Base-by-base conservation (phyloP, 2,329 filamentous ascomycete species). In the Macroventuria anomochaeta region DNA sequence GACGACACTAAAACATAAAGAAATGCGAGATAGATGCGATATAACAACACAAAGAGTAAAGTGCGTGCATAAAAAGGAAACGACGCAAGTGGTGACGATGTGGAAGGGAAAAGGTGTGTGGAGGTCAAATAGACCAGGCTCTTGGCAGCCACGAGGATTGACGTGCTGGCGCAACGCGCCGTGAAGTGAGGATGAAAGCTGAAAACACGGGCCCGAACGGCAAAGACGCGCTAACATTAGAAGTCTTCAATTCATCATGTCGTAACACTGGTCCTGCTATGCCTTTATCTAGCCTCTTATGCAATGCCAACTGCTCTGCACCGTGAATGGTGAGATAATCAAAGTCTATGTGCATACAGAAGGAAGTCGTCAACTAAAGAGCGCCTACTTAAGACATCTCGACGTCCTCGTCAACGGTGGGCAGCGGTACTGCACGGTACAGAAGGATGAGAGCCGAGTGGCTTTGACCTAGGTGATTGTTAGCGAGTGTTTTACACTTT, bases 391-490 rank as follows among this genome's bases (percentile, higher is more conserved):
- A 71, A 40, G 67, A 57, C 64, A 73, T 72, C 53, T 62, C 65
- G 12, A 72, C 70, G 34, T 75, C 73, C 55, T 76, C 85, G 25
- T 77, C 85, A 25, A 83, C 78, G 7, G 77, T 77, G 7, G 88
- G 87, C 55, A 93, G 78, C 23, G 87, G 83, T 54, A 93, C 87
- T 7, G 90, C 88, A 62, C 84, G 84, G 77, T 95, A 95, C 21
- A 95, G 81, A 34, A 93, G 78, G 58, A 95, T 91, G 40, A 95
- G 82, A 23, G 90, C 90, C 43, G 89, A 92, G 75, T 95, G 90
- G 47, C 87, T 89, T 76, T 95, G 90, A 62, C 81, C 81, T 80
- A 48, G 10, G 20, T 13, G 34, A 31, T 28, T 50, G 51, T 73
- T 56, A 68, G 59, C 53, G 38, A 15, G 42, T 46, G 17, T 36